A percentile compares a stretch with the other conserved stretches of the same genome.
These are phyloP conservation scores for Tricladium varicosporioides DNA, from an alignment of 2,329 filamentous ascomycete genomes.

Conservation along the genomic window DNA sequence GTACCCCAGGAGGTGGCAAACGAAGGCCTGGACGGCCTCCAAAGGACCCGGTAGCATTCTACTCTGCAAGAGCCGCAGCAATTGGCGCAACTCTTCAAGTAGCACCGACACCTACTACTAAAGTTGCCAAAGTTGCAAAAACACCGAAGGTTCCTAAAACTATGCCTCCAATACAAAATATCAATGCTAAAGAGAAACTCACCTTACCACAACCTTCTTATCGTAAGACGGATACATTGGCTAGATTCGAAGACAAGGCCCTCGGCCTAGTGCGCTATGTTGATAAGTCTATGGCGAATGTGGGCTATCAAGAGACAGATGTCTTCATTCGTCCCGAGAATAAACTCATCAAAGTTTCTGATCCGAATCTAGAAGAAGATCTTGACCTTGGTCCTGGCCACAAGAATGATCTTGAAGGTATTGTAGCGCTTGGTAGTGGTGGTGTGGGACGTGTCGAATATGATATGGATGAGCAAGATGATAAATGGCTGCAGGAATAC, in stretches of 20 bases:
- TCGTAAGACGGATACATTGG: conserved; percentile 74
- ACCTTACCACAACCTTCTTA: conserved; percentile 76
- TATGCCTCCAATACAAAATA: conserved; percentile 61
- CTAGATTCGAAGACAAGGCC: conserved; percentile 78
- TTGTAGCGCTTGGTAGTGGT: conserved; percentile 45
- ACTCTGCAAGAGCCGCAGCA: conserved; percentile 46
- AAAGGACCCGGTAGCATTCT: conserved; percentile 59
- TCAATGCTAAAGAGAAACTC: conserved; percentile 76
- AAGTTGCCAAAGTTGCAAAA: conserved; percentile 3
- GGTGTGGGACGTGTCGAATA: conserved; percentile 87
- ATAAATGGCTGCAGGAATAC: conserved; percentile 87
- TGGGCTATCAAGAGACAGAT: conserved; percentile 95
- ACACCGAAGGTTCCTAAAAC: conserved; percentile 60
- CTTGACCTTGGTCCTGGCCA: conserved; percentile 43
- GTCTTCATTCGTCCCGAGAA: conserved; percentile 77
- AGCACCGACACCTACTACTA: not conserved
- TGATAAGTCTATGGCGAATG: conserved; percentile 92
- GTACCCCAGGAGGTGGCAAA: conserved; percentile 42
- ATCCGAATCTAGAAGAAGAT: conserved; percentile 59
- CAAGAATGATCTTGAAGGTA: conserved; percentile 58
- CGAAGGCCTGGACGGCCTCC: conserved; percentile 63
- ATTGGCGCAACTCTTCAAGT: conserved; percentile 19
- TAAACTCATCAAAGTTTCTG: conserved; percentile 64
- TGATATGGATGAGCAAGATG: conserved; percentile 99
- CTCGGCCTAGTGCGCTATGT: conserved; percentile 88